These are phyloP conservation scores for Cyberlindnera xylosilytica DNA, from an alignment of 805 yeast species.

Conservation along the genomic window DNA sequence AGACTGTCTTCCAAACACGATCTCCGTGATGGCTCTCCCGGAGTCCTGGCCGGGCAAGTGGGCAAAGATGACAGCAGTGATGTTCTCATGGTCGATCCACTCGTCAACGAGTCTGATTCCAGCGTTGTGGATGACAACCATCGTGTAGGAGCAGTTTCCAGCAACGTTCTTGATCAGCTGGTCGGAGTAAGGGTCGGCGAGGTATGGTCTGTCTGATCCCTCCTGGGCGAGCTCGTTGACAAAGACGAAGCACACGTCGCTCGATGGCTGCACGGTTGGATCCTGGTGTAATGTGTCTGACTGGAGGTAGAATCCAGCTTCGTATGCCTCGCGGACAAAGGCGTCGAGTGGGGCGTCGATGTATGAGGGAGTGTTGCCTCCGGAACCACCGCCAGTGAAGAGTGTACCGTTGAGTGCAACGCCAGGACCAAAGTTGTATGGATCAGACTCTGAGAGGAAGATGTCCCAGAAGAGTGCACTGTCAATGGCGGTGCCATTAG, in stretches of 20 bases:
- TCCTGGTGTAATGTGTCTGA: slow-evolving; percentile 4
- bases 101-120: slow-evolving; percentile 9
- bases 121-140: slow-evolving; percentile 12
- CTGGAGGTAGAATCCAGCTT: slow-evolving; percentile 4
- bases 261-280: slow-evolving; percentile 3
- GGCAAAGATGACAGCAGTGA: slow-evolving; percentile 9
- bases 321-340: slow-evolving; percentile 5
- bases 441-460: slow-evolving; percentile 4
- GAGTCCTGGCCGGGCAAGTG: slow-evolving; percentile 12
- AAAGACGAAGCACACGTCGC: slow-evolving; percentile 8
- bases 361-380: background rate
- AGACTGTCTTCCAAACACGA: slow-evolving; percentile 9
- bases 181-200: slow-evolving; percentile 10
- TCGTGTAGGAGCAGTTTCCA: slow-evolving; percentile 7
- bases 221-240: slow-evolving; percentile 8
- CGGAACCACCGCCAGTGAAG: slow-evolving; percentile 7
- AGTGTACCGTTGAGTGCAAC: slow-evolving; percentile 9
- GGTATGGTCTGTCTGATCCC: slow-evolving; percentile 11
- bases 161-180: slow-evolving; percentile 8
- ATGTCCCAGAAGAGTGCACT: background rate
- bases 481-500: slow-evolving; percentile 1
- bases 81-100: slow-evolving; percentile 10
- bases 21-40: slow-evolving; percentile 11
- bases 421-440: slow-evolving; percentile 2
- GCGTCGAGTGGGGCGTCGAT: slow-evolving; percentile 10